These are phyloP conservation scores for Cystobasidium sp. DNA, from an alignment of 1,284 basidiomycete genomes.

Conservation along the genomic window DNA sequence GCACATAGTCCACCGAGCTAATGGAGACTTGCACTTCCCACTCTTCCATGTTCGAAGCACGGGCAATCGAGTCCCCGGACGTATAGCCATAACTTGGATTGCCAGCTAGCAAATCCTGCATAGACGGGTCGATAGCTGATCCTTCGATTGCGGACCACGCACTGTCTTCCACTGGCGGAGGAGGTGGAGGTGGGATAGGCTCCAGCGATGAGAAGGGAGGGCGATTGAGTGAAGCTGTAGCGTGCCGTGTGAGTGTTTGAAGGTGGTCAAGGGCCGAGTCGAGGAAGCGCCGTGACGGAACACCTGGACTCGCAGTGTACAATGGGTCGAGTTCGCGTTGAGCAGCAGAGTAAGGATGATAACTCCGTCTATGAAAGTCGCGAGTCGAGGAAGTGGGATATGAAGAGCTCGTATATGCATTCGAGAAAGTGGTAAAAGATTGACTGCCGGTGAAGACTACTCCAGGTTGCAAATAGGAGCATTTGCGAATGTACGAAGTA, in stretches of 20 bases:
- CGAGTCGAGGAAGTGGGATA: slow-evolving; percentile 9
- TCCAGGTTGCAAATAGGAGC: slow-evolving; percentile 36
- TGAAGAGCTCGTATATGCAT: background rate
- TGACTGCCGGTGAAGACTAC: slow-evolving; percentile 36
- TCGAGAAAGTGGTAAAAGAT: slow-evolving; percentile 35
- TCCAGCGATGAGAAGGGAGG: slow-evolving; percentile 5
- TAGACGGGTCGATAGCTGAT: slow-evolving; percentile 39
- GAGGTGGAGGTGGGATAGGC: background rate
- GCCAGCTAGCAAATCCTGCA: slow-evolving; percentile 30
- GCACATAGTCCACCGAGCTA: slow-evolving; percentile 23
- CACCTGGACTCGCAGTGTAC: slow-evolving; percentile 4
- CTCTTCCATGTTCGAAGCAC: slow-evolving; percentile 24
- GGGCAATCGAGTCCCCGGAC: slow-evolving; percentile 8
- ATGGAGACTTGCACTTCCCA: slow-evolving; percentile 41
- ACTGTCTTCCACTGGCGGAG: background rate
- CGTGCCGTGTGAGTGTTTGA: slow-evolving; percentile 8
- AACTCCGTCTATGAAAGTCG: slow-evolving; percentile 6
- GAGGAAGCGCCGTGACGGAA: slow-evolving; percentile 3
- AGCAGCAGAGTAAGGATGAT: background rate
- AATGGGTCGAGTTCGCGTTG: slow-evolving; percentile 6
- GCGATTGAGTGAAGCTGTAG: slow-evolving; percentile 14
- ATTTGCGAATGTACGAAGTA: slow-evolving; percentile 38
- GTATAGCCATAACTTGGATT: slow-evolving; percentile 34
- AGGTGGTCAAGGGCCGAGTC: slow-evolving; percentile 20
- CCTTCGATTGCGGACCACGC: slow-evolving; percentile 34